Base-by-base conservation (phyloP, 768 basidiomycete species). In the Cantharellus cinnabarinus region DNA sequence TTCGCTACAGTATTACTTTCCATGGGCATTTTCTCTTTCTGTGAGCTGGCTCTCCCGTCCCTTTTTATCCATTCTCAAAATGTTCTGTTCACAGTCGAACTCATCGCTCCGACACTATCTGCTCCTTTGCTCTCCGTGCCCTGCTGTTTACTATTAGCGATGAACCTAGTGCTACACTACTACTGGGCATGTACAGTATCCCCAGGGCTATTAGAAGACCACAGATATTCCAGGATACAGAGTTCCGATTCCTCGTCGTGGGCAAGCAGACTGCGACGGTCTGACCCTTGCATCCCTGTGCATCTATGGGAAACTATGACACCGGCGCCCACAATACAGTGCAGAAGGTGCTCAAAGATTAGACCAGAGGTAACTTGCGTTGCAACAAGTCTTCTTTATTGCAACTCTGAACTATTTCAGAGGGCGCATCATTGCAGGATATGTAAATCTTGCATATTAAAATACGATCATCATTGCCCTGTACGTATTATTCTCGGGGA, bases 361-460 rank as follows among this genome's bases (percentile, higher is more conserved):
- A 80, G 85, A 63, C 90, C 89, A 53, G 88, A 93, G 75, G 89
- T 89, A 4, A 42, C 42, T 56, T 62, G 60, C 52, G 41, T 52
- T 40, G 39, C n/a, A 41, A 52, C 40, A 58, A 41, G 41, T 37
- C 15, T 42, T 40, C 54, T 37, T 54, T 54, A 37, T 7, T 54
- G 14, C 7, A 10, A 10, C 10, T 37, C 35, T 37, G 10, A 10
- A 37, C 44, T 10, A 29, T 42, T 44, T 56, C 69, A 94, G 90
- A 80, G 91, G 71, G 77, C 91, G 4, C 91, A 97, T 68, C 91
- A 94, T 70, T 95, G 91, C 71, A 77, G 82, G 35, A 83, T 95
- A 67, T 95, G 91, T 68, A 88, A 89, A 64, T 78, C 77, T 57
- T 95, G 91, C 66, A 80, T 95, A 37, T 68, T 97, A 51, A 90